Base-by-base conservation (phyloP, 2,329 filamentous ascomycete genomes). In the Fusarium sacchari region DNA sequence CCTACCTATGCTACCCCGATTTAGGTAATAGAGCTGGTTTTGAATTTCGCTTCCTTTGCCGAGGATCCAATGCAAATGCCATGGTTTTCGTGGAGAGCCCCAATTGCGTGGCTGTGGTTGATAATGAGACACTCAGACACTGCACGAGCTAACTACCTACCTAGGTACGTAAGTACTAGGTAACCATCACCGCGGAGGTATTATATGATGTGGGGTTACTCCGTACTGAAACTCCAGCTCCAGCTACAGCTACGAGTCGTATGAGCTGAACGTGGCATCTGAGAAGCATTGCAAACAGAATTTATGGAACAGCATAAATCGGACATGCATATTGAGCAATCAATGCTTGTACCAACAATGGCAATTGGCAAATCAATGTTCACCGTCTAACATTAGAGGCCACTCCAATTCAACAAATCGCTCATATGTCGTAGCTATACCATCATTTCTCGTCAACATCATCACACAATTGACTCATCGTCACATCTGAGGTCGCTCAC, bases 51-150 rank as follows among this genome's bases (percentile, higher is more conserved):
- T 36, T 32, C 18, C 28, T 42, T 57, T 74, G 10, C 66, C 71
- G 61, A 73, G 61, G 66, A 64, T 64, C 34, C 26, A 22, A 64
- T 56, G 37, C 26, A 18, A 71, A 53, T 64, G 58, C 63, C 44
- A 58, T 39, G 53, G 26, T 57, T 60, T 60, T 28, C n/a, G 12
- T 43, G 24, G 57, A 60, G 36, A 47, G 37, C 28, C 28, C 66
- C 67, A 58, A 68, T 72, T 43, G 68, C 36, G 53, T 56, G 22
- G 63, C 30, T 32, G 26, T 50, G 28, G 57, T 71, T 71, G 52
- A 50, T 40, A 42, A 66, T 67, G 60, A 32, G 28, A 47, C 26
- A 28, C 24, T 67, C 56, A 32, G 28, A 47, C 26, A 28, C 24
- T 42, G 44, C 24, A 37, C 10, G 34, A 10, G 22, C 34, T 44